phyloP scores from a whole-genome alignment of 176 grass and related monocot species.

The Poa pratensis region DNA sequence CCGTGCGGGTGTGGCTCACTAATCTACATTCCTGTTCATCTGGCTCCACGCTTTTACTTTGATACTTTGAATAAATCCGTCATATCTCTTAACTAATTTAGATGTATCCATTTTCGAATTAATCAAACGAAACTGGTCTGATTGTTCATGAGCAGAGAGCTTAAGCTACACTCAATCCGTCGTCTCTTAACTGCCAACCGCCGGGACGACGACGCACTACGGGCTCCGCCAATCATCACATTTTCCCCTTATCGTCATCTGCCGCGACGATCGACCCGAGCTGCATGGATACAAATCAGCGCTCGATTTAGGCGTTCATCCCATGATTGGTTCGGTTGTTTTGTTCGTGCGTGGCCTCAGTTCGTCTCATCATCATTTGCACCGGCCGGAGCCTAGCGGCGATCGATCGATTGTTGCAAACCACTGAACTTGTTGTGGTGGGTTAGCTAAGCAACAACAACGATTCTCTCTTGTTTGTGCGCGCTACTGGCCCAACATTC shows the following conservation, averaged over 20 bases:
- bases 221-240: neutral
- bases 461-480: neutral
- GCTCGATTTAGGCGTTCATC: neutral
- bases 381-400: neutral
- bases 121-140: neutral
- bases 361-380: constrained; percentile 25
- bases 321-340: constrained; percentile 14
- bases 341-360: neutral
- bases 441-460: constrained; percentile 30
- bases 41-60: neutral
- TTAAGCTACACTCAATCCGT: constrained; percentile 48
- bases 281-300: constrained; percentile 1
- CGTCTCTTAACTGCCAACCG: constrained; percentile 38
- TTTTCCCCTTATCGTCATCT: neutral
- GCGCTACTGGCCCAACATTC: constrained; percentile 16
- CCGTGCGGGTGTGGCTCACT: no score
- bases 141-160: constrained; percentile 22
- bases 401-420: neutral
- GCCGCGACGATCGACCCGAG: neutral
- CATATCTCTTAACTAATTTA: no score
- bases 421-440: neutral
- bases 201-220: neutral
- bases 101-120: no score
- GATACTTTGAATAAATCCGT: no score
- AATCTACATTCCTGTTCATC: neutral